Conservation (phyloP, 2,329 filamentous ascomycete species). For the Sphaerulina musiva region DNA sequence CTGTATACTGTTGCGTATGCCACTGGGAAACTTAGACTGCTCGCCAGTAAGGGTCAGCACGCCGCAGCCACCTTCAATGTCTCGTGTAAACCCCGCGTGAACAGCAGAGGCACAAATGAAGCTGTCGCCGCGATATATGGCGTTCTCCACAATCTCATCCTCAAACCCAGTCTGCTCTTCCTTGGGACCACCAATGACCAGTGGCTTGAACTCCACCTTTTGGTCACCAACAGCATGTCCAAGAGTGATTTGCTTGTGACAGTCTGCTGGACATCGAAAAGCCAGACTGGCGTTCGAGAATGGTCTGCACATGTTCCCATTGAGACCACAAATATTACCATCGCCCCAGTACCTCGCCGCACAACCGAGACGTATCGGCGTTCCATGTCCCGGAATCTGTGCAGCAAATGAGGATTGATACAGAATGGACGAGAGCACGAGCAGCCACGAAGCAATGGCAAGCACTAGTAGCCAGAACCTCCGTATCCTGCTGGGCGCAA, state of each 20-base stretch:
- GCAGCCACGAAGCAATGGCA: constrained; percentile 61
- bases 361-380: constrained; percentile 60
- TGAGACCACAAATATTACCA: constrained; percentile 65
- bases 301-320: constrained; percentile 68
- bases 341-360: constrained; percentile 62
- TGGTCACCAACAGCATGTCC: constrained; percentile 66
- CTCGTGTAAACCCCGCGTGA: constrained; percentile 70
- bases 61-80: constrained; percentile 70
- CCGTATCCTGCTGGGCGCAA: constrained; percentile 54
- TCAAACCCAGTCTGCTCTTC: constrained; percentile 31
- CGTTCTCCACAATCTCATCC: constrained; percentile 38
- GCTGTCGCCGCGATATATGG: constrained; percentile 79
- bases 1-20: constrained; percentile 64
- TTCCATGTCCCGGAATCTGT: constrained; percentile 62
- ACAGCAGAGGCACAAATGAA: constrained; percentile 81
- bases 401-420: constrained; percentile 54
- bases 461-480: constrained; percentile 53
- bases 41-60: constrained; percentile 69
- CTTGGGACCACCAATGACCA: constrained; percentile 51
- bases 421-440: constrained; percentile 63
- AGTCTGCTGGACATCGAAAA: constrained; percentile 70
- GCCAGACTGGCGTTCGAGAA: constrained; percentile 64
- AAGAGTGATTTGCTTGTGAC: constrained; percentile 60
- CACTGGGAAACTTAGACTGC: constrained; percentile 56
- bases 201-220: constrained; percentile 51